A percentile compares a stretch with the other conserved stretches of the same genome.
Conservation (phyloP, 371 early-diverging fungal species). For the Mortierella sp. region DNA sequence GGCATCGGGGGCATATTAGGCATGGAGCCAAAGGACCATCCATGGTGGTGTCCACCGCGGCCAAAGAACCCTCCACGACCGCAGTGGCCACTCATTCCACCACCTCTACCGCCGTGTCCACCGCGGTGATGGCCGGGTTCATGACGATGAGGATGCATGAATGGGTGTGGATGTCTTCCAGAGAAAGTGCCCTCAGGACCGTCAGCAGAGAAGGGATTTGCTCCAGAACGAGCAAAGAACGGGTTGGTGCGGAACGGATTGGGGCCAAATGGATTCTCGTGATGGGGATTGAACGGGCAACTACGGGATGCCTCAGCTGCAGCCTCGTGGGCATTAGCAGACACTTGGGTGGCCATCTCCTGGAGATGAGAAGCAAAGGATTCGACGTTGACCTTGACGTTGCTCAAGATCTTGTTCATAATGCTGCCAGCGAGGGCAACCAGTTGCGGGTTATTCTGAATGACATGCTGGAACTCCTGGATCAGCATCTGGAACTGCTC, state of each 20-base stretch:
- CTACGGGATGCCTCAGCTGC: conserved; percentile 21
- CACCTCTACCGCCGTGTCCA: conserved; percentile 5
- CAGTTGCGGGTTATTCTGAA: conserved; percentile 49
- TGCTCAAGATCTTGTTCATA: conserved; percentile 37
- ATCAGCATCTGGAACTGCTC: conserved; percentile 50
- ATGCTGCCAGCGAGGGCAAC: conserved; percentile 33
- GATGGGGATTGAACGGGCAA: conserved; percentile 19
- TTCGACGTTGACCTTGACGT: conserved; percentile 49
- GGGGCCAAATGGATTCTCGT: background rate
- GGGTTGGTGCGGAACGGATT: conserved; percentile 16
- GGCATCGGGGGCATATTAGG: conserved; percentile 9
- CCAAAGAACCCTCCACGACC: conserved; percentile 25
- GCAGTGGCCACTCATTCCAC: conserved; percentile 30
- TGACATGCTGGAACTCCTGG: conserved; percentile 49
- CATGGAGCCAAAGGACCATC: conserved; percentile 16
- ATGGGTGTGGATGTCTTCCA: conserved; percentile 1
- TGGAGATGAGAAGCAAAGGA: conserved; percentile 33
- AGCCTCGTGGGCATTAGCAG: conserved; percentile 5
- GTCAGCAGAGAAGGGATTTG: background rate
- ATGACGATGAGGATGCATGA: conserved; percentile 1
- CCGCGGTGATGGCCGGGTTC: conserved; percentile 4
- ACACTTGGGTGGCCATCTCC: conserved; percentile 8
- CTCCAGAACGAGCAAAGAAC: conserved; percentile 12
- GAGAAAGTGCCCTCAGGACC: conserved; percentile 11
- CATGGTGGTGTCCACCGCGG: conserved; percentile 17